These are phyloP conservation scores for Pleurotus pulmonarius DNA, from an alignment of 768 basidiomycete species.

Conservation along the genomic window DNA sequence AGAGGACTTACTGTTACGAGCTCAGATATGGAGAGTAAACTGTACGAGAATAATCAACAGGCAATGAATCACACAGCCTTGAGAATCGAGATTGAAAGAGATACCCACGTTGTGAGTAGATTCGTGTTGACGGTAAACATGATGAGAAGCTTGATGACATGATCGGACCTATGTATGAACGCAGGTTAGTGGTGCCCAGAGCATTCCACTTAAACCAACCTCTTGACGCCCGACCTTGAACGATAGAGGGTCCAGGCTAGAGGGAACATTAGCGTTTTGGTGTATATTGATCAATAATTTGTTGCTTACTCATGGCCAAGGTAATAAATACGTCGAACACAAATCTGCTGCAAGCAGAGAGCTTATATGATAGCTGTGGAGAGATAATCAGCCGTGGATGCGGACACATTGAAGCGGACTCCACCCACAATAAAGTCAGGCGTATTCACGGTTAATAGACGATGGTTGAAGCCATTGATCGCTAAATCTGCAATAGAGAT, in stretches of 20 bases:
- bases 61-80: background rate
- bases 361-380: background rate
- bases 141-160: constrained; percentile 7
- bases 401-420: background rate
- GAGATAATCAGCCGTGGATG: background rate
- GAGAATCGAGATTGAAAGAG: background rate
- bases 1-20: background rate
- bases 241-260: background rate
- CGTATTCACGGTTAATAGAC: background rate
- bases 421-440: background rate
- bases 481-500: too few relatives aligned
- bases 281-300: background rate
- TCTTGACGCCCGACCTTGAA: background rate
- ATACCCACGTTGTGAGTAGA: background rate
- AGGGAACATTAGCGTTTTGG: too few relatives aligned
- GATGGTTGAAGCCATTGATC: background rate
- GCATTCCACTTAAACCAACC: background rate
- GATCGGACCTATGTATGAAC: background rate
- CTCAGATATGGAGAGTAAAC: background rate
- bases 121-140: constrained; percentile 7
- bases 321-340: background rate
- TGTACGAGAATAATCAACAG: background rate
- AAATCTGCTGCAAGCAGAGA: background rate
- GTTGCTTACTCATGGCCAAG: background rate
- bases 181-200: background rate